Base-by-base conservation (phyloP, 805 yeast species). In the Hanseniaspora guilliermondii region DNA sequence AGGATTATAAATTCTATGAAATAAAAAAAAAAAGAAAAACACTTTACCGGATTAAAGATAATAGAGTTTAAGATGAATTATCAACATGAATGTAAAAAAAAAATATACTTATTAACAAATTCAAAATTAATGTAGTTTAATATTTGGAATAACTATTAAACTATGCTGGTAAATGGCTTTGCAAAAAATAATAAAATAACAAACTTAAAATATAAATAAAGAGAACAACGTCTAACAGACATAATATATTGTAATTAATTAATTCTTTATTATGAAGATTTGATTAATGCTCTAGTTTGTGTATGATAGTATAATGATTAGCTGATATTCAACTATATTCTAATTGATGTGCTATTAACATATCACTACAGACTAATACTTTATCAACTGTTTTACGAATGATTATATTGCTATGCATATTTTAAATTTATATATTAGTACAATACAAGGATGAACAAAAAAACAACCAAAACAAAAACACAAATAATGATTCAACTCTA, bases 401-500 rank as follows among this genome's bases (percentile, higher is more conserved):
- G 12, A 30, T 30, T 30, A 30, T 30, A 30, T 30, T 45, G 25
- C 38, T 45, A 22, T 45, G 21, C 32, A 16, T 45, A 25, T 45
- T 40, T 40, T 22, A 17, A 19, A 14, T 22, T 17, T 40, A 14
- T 14, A 19, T 19, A 33, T 8, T 21, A 35, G 9, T 21, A 33
- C 21, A 35, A 33, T 33, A 9, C 27, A 35, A 46, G 35, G 33
- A 21, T 16, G 17, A 38, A 38, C 6, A 14, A 36, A 9, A 17
- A 35, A 33, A 4, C 7, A 12, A 33, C 40, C 11, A 8, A 21
- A 22, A 17, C 17, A 46, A 46, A 32, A 46, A 35, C 33, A 40
- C 21, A 41, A n/a, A 30, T n/a, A 22, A 49, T 22, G 47, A 49
- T 49, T 49, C 53, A 49, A 49, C 53, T 49, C 53, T 48, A 40